phyloP scores from a whole-genome alignment of 176 grass and related monocot species.

The Triticum dicoccoides region DNA sequence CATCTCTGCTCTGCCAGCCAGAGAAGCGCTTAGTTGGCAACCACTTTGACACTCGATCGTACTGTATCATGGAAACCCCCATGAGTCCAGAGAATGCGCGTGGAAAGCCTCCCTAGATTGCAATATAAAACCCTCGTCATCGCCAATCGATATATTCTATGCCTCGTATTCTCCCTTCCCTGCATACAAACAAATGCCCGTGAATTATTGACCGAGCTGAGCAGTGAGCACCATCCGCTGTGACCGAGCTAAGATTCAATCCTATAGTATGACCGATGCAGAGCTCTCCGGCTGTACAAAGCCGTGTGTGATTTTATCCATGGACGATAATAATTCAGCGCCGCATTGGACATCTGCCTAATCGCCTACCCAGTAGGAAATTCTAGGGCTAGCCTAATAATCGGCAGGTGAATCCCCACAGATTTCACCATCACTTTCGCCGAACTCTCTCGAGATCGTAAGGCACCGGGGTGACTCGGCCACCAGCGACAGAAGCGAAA shows the following conservation, averaged over 20 bases:
- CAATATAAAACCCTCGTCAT: not conserved
- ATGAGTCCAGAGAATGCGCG: not conserved
- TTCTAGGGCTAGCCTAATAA: not conserved
- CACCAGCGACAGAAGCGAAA: not conserved
- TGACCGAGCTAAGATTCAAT: not conserved
- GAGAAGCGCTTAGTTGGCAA: not conserved
- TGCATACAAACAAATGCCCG: not conserved
- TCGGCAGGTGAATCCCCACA: not conserved
- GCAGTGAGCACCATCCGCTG: not conserved
- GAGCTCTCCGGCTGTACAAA: not conserved
- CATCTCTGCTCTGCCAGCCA: not conserved
- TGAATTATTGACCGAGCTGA: not conserved
- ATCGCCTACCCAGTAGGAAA: not conserved
- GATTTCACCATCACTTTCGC: not conserved
- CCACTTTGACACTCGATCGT: not conserved
- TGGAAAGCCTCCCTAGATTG: too few relatives aligned
- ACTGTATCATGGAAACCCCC: not conserved
- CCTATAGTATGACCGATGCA: not conserved
- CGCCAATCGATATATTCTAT: not conserved
- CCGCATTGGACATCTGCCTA: not conserved
- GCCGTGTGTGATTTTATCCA: not conserved
- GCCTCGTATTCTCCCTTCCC: not conserved
- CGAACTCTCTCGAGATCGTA: not conserved
- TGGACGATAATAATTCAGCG: not conserved
- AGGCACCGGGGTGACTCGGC: not conserved